A percentile compares a stretch with the other conserved stretches of the same genome.
phyloP scores from a whole-genome alignment of 2,329 filamentous ascomycete species.

The Epichloe scottii region DNA sequence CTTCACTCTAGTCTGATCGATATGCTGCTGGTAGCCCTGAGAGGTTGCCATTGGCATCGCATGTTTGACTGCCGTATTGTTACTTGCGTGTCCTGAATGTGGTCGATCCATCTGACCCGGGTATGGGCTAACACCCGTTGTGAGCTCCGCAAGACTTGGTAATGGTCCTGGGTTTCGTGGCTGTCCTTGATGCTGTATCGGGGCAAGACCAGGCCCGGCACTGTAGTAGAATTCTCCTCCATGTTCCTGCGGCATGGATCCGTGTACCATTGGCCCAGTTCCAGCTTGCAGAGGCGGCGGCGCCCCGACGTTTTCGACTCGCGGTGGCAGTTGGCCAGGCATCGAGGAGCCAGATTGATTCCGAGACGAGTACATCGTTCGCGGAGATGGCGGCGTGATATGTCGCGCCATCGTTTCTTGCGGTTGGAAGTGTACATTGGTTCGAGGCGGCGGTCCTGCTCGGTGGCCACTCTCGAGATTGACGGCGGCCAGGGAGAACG shows the following conservation, averaged over 20 bases:
- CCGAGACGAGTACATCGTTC: conserved; percentile 26
- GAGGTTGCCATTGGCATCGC: conserved; percentile 23
- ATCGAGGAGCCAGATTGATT: conserved; percentile 20
- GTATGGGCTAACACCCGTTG: conserved; percentile 50
- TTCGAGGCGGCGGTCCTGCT: conserved; percentile 26
- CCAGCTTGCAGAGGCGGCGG: conserved; percentile 17
- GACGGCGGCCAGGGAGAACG: conserved; percentile 59
- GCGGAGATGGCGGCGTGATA: conserved; percentile 27
- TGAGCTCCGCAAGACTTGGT: conserved; percentile 51
- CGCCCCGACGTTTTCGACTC: conserved; percentile 11
- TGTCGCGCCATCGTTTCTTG: conserved; percentile 34
- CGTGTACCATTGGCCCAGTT: conserved; percentile 9
- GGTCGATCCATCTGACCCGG: conserved; percentile 33
- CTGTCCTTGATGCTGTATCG: conserved; percentile 35
- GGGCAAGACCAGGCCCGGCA: conserved; percentile 31
- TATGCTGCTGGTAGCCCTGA: conserved; percentile 18
- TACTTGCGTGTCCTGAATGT: conserved; percentile 13
- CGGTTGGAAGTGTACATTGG: conserved; percentile 31
- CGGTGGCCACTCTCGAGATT: conserved; percentile 32
- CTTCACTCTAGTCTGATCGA: conserved; percentile 34
- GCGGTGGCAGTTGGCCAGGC: conserved; percentile 22
- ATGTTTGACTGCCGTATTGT: conserved; percentile 22
- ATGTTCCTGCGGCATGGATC: conserved; percentile 14
- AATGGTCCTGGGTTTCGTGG: conserved; percentile 33
- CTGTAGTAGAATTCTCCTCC: conserved; percentile 20